Evolutionary conservation across 2,329 filamentous ascomycete species (phyloP), one percentile per base, ranked within the genome.

Genomic region (Monascus ruber): DNA sequence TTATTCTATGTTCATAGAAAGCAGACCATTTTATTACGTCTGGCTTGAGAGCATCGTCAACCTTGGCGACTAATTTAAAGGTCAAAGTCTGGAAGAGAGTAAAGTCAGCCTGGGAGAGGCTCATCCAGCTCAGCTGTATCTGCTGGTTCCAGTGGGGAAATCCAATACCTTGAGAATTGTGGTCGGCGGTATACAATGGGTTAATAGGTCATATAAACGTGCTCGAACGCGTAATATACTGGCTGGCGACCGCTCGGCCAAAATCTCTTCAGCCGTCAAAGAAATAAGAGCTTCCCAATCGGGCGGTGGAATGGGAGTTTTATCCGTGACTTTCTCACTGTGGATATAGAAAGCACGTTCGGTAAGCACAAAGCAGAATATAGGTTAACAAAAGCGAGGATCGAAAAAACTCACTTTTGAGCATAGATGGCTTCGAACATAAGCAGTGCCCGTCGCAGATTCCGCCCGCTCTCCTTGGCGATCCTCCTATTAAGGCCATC

Each of bases 371-470:
- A 26, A 10, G 26, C 28, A 28, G 36, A 24, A 36, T 31, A 27
- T 25, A 10, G 5, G 11, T n/a, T 17, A 10, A 9, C 26, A 11
- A 24, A 9, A 11, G 25, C 6, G 24, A 34, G 4, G 32, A 24
- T 2, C 32, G 4, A 7, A 24, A 9, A 7, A 25, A 46, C 81
- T 48, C 74, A 95, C 87, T 95, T 96, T 59, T 96, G 89, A 28
- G 91, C 91, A 67, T 96, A 86, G 25, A 96, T 85, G 8, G 91
- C 84, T 67, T 98, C 91, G 55, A 89, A 94, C 88, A 98, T 98
- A 50, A 98, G 71, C 55, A 98, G 66, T 11, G 91, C 91, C 55
- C 83, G 80, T 47, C 91, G 78, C 54, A 98, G 62, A 64, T 98
- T 98, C 47, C 91, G 76, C 29, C 86, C 87, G 54, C 89, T 94